Evolutionary conservation across 2,329 filamentous ascomycete species (phyloP).

Genomic region (Colletotrichum sp.): DNA sequence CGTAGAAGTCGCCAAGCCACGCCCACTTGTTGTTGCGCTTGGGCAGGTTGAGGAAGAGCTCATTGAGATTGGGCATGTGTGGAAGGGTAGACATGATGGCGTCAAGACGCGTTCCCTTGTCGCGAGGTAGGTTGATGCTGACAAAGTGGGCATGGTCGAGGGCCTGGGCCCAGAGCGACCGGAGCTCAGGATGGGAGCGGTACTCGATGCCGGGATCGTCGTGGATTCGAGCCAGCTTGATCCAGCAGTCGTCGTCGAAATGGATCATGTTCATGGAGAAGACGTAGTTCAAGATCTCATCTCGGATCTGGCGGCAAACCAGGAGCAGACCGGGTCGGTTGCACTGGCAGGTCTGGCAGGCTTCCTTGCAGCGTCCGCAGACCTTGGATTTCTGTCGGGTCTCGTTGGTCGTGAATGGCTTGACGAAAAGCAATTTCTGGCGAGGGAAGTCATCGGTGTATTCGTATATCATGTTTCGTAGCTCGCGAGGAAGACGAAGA

Average conservation of each 20-base stretch:
- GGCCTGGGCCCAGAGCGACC: not conserved
- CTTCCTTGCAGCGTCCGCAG: not conserved
- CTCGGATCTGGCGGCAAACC: not conserved
- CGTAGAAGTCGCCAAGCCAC: not conserved
- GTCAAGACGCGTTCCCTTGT: not conserved
- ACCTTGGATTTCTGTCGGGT: not conserved
- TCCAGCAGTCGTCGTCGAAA: not conserved
- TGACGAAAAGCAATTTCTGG: not conserved
- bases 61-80: not conserved
- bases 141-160: not conserved
- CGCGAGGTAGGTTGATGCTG: not conserved
- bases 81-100: rapidly evolving
- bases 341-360: not conserved
- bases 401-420: not conserved
- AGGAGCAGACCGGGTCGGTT: not conserved
- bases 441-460: not conserved
- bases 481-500: not conserved
- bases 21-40: not conserved
- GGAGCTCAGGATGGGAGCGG: not conserved
- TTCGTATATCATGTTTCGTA: not conserved
- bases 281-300: not conserved
- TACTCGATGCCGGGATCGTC: not conserved
- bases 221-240: not conserved
- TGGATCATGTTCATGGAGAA: not conserved
- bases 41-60: not conserved